Evolutionary conservation across 768 basidiomycete species (phyloP).

Genomic region (Dentipellis fragilis): DNA sequence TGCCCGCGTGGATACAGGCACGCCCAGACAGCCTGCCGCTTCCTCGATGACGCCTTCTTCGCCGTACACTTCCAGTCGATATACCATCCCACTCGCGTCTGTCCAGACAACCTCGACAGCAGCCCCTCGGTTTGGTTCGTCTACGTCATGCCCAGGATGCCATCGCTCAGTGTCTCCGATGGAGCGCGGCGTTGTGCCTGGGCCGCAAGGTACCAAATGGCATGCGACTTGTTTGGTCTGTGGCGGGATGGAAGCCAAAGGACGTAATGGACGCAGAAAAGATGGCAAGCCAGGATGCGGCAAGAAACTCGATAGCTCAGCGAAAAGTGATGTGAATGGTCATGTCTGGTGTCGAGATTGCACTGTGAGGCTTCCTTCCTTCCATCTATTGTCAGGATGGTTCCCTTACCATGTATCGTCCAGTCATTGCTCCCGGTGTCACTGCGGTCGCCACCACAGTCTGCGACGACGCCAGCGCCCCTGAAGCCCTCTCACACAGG

Average conservation of each 20-base stretch:
- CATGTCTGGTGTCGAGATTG: constrained; percentile 81
- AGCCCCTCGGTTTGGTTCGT: constrained; percentile 49
- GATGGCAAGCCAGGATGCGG: constrained; percentile 67
- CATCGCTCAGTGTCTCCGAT: constrained; percentile 64
- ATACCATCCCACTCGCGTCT: constrained; percentile 29
- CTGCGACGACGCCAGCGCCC: constrained; percentile 42
- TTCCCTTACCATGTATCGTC: constrained; percentile 3
- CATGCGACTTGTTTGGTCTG: constrained; percentile 71
- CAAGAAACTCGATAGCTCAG: constrained; percentile 75
- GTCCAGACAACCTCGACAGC: constrained; percentile 25
- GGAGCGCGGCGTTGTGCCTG: constrained; percentile 80
- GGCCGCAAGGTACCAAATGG: constrained; percentile 77
- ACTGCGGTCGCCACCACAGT: constrained; percentile 38
- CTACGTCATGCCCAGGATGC: constrained; percentile 67
- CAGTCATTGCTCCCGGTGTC: constrained; percentile 48
- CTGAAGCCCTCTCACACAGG: constrained; percentile 26
- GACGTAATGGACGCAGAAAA: constrained; percentile 34
- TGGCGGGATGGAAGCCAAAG: constrained; percentile 52
- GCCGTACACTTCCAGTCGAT: constrained; percentile 24
- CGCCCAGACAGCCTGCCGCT: constrained; percentile 1
- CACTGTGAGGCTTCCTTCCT: constrained; percentile 32
- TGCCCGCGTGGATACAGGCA: neutral
- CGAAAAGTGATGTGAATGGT: constrained; percentile 60
- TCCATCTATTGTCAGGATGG: neutral
- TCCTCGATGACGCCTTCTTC: constrained; percentile 15